Base-by-base conservation (phyloP, 2,329 filamentous ascomycete genomes). In the Coniochaeta sp. region DNA sequence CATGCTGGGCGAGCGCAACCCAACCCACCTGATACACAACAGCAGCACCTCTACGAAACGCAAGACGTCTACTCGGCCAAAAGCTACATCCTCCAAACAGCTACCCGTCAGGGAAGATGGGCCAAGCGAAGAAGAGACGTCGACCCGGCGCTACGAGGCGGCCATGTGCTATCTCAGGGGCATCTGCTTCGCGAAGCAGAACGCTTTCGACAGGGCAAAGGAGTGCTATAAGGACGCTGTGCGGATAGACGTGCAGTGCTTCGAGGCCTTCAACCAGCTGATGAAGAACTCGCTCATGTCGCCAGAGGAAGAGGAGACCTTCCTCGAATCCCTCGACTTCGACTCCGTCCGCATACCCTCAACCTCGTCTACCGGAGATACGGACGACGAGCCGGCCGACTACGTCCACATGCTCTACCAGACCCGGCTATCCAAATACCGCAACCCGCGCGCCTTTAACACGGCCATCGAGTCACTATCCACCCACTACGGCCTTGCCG, bases 211-310 rank as follows among this genome's bases (percentile, higher is more conserved):
- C 66, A 85, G 91, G 30, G 94, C 94, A 50, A 96, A 96, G 67
- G 91, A 97, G 62, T 97, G 94, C 72, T 99, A 97, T 77, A 97
- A 96, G 72, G 90, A 95, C 62, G 94, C 94, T 2, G 91, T 97
- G 45, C 84, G 89, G 55, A 96, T 99, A 63, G 94, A 99, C 65
- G 91, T 97, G 3, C 91, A 96, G 67, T 99, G 94, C 70, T 97
- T 96, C 65, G 94, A 99, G 69, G 94, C 94, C 0, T 97, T 99
- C 64, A 91, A 96, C 61, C 91, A 97, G 72, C 80, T 99, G 51
- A 96, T 97, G 85, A 90, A 91, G 71, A 99, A 99, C 71, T 89
- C 89, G 18, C 78, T 99, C 55, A 87, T 99, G 82, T 83, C 82
- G 47, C 91, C 91, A 0, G 85, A 89, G 31, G 91, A 96, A 68